These are phyloP conservation scores for Huntiella decipiens DNA, from an alignment of 2,329 filamentous ascomycete genomes.

Conservation along the genomic window DNA sequence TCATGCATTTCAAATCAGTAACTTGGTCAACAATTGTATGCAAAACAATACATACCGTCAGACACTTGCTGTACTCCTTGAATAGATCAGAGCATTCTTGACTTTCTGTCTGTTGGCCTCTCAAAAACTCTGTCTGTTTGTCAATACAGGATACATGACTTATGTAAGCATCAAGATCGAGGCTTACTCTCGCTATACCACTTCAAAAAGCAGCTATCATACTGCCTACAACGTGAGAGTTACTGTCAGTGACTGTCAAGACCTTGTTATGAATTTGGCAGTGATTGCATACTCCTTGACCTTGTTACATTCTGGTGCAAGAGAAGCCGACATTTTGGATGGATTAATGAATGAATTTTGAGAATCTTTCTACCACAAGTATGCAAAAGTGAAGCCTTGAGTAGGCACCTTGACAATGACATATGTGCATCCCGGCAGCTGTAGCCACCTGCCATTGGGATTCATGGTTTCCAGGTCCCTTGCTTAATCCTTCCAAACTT, in stretches of 20 bases:
- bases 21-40: background rate
- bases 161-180: constrained; percentile 2
- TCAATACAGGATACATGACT: background rate
- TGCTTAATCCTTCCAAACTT: background rate
- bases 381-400: background rate
- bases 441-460: background rate
- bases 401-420: background rate
- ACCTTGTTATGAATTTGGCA: background rate
- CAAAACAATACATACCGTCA: constrained; percentile 41
- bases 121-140: constrained; percentile 54
- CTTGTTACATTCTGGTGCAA: constrained; percentile 88
- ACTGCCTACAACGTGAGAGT: constrained; percentile 42
- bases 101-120: constrained; percentile 63
- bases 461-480: background rate
- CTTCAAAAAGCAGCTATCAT: constrained; percentile 94
- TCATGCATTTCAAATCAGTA: background rate
- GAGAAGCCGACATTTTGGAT: constrained; percentile 65
- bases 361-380: too few species aligned
- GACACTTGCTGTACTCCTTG: constrained; percentile 69
- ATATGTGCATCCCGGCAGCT: background rate
- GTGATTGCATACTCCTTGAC: constrained; percentile 60
- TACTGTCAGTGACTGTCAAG: background rate
- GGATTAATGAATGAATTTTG: background rate
- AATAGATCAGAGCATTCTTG: constrained; percentile 74
- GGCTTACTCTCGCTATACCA: constrained; percentile 95